Base-by-base conservation (phyloP, 2,329 filamentous ascomycete genomes). In the Colletotrichum sp. region DNA sequence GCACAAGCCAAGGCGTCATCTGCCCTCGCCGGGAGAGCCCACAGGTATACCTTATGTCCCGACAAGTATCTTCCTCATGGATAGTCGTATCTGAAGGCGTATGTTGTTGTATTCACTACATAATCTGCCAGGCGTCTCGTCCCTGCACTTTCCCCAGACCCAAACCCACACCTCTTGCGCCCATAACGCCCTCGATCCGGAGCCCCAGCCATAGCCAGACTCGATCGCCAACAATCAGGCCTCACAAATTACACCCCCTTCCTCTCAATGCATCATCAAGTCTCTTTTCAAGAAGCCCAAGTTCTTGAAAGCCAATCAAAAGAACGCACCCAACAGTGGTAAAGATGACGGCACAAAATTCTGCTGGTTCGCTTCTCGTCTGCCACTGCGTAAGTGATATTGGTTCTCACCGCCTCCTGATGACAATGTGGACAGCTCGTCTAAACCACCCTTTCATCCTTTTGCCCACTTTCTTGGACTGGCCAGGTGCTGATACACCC, bases 241-340 rank as follows among this genome's bases (percentile, higher is more conserved):
- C 39, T 28, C 64, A 6, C 16, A 24, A 30, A 60, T 60, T 6
- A 32, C 28, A 60, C 57, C 57, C 57, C 16, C 28, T 60, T 24
- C 30, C 14, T 60, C 57, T 60, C 30, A n/a, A 30, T 60, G 18
- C 30, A 63, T 36, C 26, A 63, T 63, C n/a, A 32, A 63, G 28
- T 63, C 59, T 34, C 16, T 76, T 76, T 60, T 69, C 71, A 70
- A 74, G 43, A 69, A 65, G 34, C 34, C 14, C 65, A 34, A 52
- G 59, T 76, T 34, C 48, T 70, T 61, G 43, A 74, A 34, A 74
- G 65, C 65, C 71, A 75, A 72, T 32, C 72, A 63, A 63, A 75
- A 68, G 59, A 75, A 61, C 30, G 14, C 69, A 75, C 55, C 61
- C 55, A 74, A 72, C n/a, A 32, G 26, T 32, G 52, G 24, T 65